Percentiles rank a stretch among this genome's conserved stretches.
Conservation (phyloP, 2,329 filamentous ascomycete genomes). For the Thermomyces lanuginosus region DNA sequence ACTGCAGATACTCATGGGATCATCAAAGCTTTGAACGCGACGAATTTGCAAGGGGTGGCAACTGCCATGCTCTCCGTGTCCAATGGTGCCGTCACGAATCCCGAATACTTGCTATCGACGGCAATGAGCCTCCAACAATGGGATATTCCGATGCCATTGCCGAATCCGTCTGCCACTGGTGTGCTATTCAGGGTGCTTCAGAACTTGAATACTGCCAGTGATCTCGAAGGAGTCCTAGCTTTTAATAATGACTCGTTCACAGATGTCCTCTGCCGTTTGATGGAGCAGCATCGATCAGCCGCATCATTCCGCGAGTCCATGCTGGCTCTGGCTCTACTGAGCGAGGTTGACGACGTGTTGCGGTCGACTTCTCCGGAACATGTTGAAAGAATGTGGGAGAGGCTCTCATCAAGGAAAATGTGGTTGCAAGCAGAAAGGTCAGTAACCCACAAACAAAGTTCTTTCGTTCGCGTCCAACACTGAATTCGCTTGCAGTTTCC, state of each 20-base stretch:
- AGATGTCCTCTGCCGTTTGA: slow-evolving; percentile 28
- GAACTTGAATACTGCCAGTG: slow-evolving; percentile 51
- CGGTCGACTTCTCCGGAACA: slow-evolving; percentile 43
- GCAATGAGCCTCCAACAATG: slow-evolving; percentile 76
- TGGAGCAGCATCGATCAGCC: slow-evolving; percentile 20
- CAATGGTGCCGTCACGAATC: slow-evolving; percentile 38
- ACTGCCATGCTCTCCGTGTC: slow-evolving; percentile 55
- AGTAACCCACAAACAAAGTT: slow-evolving; percentile 1
- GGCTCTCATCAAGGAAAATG: slow-evolving; percentile 47
- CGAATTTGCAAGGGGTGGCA: slow-evolving; percentile 75
- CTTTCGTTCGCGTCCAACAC: neutral
- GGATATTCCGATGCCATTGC: slow-evolving; percentile 63
- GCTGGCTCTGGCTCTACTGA: slow-evolving; percentile 51
- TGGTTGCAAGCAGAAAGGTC: slow-evolving; percentile 79
- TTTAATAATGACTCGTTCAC: slow-evolving; percentile 47
- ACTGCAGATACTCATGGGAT: slow-evolving; percentile 50
- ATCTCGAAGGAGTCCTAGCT: slow-evolving; percentile 36
- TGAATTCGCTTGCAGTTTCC: slow-evolving; percentile 18
- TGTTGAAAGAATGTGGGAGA: slow-evolving; percentile 43
- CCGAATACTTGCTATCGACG: slow-evolving; percentile 60
- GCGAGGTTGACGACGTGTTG: slow-evolving; percentile 67
- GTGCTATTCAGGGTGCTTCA: slow-evolving; percentile 70
- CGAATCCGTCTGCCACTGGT: slow-evolving; percentile 46
- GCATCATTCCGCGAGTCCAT: slow-evolving; percentile 41
- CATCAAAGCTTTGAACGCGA: slow-evolving; percentile 57